Conservation (phyloP, 2,329 filamentous ascomycete genomes). For the Lachnellula occidentalis region DNA sequence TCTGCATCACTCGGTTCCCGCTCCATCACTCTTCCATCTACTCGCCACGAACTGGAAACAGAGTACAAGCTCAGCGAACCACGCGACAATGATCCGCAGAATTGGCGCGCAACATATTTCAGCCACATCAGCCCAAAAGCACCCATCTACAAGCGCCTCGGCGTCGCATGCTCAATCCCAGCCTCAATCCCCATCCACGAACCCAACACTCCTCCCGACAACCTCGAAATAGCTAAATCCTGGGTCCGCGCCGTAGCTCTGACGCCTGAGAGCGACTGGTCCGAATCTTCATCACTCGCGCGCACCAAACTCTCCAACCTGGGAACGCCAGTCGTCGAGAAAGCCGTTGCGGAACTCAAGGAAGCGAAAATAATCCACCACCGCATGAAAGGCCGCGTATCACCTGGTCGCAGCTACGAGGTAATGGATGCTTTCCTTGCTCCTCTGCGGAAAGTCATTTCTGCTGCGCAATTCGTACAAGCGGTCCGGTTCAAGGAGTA, state of each 20-base stretch:
- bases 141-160: conserved; percentile 35
- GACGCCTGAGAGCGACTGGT: conserved; percentile 46
- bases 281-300: conserved; percentile 38
- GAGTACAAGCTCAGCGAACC: conserved; percentile 31
- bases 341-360: conserved; percentile 21
- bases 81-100: conserved; percentile 28
- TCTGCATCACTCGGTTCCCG: conserved; percentile 37
- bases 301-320: conserved; percentile 40
- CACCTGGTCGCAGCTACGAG: conserved; percentile 55
- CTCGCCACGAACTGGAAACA: conserved; percentile 40
- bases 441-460: conserved; percentile 51
- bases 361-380: conserved; percentile 43
- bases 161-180: conserved; percentile 39
- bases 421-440: conserved; percentile 55
- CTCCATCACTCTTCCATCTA: conserved; percentile 42
- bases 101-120: conserved; percentile 56
- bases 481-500: conserved; percentile 54
- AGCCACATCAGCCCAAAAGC: conserved; percentile 36
- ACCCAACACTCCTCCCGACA: conserved; percentile 16
- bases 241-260: conserved; percentile 56
- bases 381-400: conserved; percentile 52
- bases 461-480: conserved; percentile 49
- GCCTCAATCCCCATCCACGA: conserved; percentile 34
- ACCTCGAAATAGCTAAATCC: conserved; percentile 44
- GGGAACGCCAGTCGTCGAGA: conserved; percentile 11